Evolutionary conservation across 345 rosid genomes (phyloP).

Genomic region (Eutrema heterophyllum): DNA sequence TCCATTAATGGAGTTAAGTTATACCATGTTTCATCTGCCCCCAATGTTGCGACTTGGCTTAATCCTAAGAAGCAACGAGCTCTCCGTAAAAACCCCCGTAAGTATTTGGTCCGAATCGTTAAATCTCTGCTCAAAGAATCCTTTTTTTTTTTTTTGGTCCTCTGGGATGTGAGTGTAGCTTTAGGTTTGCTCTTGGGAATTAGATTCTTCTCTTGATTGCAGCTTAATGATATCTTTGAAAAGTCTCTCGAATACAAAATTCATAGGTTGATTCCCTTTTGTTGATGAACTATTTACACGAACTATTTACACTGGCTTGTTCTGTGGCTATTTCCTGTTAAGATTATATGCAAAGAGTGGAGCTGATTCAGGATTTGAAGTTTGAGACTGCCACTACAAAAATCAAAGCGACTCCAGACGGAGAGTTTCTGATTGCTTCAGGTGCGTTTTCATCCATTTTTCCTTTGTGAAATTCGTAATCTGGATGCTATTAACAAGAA

Average conservation of each 20-base stretch:
- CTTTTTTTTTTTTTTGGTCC: not conserved
- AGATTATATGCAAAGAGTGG: conserved; percentile 37
- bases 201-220: not conserved
- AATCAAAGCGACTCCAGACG: conserved; percentile 80
- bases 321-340: conserved; percentile 5
- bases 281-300: not conserved
- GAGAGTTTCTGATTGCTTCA: conserved; percentile 77
- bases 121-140: not conserved
- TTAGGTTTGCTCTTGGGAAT: not conserved
- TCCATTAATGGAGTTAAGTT: conserved; percentile 75
- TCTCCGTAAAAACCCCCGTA: conserved; percentile 68
- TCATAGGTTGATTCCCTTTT: not conserved
- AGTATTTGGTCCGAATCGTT: not conserved
- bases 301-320: not conserved
- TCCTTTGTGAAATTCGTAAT: not conserved
- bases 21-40: conserved; percentile 66
- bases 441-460: conserved; percentile 38
- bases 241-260: not conserved
- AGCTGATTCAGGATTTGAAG: conserved; percentile 75
- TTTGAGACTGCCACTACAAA: conserved; percentile 75
- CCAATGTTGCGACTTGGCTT: conserved; percentile 64
- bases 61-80: conserved; percentile 71
- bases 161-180: not conserved
- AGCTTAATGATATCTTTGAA: not conserved
- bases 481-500: not conserved